These are phyloP conservation scores for Colletotrichum kahawae DNA, from an alignment of 2,329 filamentous ascomycete species.

Conservation along the genomic window DNA sequence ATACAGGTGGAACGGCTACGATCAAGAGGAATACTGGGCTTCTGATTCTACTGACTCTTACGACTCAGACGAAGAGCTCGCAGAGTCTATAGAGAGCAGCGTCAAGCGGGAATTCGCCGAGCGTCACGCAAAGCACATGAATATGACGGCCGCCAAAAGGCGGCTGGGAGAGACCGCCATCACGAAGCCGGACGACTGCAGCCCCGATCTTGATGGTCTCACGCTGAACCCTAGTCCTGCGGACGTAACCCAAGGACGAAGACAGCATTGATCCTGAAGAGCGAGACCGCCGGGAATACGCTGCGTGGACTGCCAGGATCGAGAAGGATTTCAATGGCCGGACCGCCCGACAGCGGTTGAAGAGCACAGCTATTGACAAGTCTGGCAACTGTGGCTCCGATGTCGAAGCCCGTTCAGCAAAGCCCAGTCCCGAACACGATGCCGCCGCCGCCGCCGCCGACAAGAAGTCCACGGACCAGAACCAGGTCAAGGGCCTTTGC, in stretches of 20 bases:
- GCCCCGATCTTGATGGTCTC: background rate
- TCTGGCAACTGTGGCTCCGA: background rate
- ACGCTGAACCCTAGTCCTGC: background rate
- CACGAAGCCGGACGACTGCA: background rate
- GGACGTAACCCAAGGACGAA: too few relatives aligned
- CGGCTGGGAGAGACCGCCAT: background rate
- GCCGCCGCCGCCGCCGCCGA: background rate
- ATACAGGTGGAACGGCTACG: rapidly evolving
- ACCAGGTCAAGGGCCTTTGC: background rate
- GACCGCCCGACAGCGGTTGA: background rate
- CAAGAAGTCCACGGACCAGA: background rate
- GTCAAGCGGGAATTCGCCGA: background rate
- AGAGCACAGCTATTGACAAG: background rate
- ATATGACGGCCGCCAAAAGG: background rate
- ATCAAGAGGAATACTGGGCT: rapidly evolving
- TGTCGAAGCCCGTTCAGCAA: background rate
- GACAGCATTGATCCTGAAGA: background rate
- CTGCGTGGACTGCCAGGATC: background rate
- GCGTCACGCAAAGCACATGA: background rate
- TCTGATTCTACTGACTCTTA: background rate
- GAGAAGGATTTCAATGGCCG: background rate
- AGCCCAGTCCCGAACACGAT: background rate
- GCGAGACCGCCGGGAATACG: background rate
- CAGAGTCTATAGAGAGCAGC: background rate
- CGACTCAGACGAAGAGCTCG: background rate